Base-by-base conservation (phyloP, 805 yeast genomes). In the Peterozyma xylosa region DNA sequence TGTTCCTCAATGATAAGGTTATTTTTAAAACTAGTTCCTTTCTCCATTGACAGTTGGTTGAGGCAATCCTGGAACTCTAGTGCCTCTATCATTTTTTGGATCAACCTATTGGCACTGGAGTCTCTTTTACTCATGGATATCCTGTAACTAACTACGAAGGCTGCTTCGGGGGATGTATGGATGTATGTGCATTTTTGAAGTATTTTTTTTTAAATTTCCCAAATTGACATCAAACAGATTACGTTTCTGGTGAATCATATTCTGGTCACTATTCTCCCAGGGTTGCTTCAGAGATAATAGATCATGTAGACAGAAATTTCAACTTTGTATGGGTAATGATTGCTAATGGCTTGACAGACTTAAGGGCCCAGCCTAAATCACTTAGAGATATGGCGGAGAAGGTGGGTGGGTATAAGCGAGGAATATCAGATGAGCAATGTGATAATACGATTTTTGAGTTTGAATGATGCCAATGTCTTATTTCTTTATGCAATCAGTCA, bases 261-360 rank as follows among this genome's bases (percentile, higher is more conserved):
- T 96, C 91, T 16, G 96, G 97, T 41, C 95, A 88, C 58, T 90
- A 90, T 65, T 85, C 90, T 52, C 99, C 99, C 16, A 85, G 75
- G 11, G 85, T 89, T 64, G 95, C 95, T 9, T 60, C 76, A 47
- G 95, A 87, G 62, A 87, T 89, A 53, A 66, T 86, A 52, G 67
- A 75, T 35, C 88, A 85, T 55, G 68, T 73, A 29, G 58, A 55
- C 16, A 66, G 78, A 50, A 59, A 63, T 55, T 82, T 82, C 64
- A 73, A 85, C 54, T 72, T 87, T 55, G 70, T 82, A 5, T 86
- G 96, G 3, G 82, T 88, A 10, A 60, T 88, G 64, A 87, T 89
- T 57, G 96, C 96, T 56, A 89, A 89, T 60, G 96, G 96, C 42
- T 74, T 88, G 53, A 86, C 95, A 33, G 96, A 89, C 65, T 82